Percentiles rank a stretch among this genome's conserved stretches.
phyloP scores from a whole-genome alignment of 2,329 filamentous ascomycete genomes.

The Botrytis pseudocinerea region DNA sequence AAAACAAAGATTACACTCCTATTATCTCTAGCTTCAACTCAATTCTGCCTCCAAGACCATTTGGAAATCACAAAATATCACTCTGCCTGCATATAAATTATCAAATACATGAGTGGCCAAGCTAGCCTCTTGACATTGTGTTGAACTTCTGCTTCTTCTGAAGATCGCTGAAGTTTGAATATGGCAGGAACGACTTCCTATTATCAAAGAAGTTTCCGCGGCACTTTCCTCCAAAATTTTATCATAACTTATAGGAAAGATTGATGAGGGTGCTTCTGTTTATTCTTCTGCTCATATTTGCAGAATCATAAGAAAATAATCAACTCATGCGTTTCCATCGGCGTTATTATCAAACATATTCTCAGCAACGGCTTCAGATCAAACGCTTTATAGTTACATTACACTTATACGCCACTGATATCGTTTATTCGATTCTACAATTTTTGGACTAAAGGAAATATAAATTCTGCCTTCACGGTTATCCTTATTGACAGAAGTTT shows the following conservation, averaged over 20 bases:
- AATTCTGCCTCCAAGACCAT: neutral
- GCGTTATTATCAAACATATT: neutral
- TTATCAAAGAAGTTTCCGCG: accelerated
- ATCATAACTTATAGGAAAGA: neutral
- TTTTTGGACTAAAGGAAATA: accelerated
- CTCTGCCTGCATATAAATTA: no score
- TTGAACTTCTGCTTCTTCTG: neutral
- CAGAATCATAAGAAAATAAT: neutral
- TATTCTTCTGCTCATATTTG: neutral
- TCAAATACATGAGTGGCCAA: neutral
- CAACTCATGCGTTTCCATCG: neutral
- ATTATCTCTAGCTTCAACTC: neutral
- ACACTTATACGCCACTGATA: no score
- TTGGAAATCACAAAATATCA: neutral
- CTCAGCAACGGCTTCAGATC: neutral
- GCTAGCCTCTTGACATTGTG: no score
- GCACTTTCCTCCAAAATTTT: neutral
- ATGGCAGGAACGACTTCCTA: neutral
- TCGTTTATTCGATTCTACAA: neutral
- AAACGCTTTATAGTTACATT: neutral
- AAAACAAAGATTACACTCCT: neutral
- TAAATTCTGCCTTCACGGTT: neutral
- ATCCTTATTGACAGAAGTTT: neutral
- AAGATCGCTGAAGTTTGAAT: neutral
- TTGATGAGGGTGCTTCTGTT: accelerated